These are phyloP conservation scores for Avicennia marina DNA, from an alignment of 257 asterid species.

Conservation along the genomic window DNA sequence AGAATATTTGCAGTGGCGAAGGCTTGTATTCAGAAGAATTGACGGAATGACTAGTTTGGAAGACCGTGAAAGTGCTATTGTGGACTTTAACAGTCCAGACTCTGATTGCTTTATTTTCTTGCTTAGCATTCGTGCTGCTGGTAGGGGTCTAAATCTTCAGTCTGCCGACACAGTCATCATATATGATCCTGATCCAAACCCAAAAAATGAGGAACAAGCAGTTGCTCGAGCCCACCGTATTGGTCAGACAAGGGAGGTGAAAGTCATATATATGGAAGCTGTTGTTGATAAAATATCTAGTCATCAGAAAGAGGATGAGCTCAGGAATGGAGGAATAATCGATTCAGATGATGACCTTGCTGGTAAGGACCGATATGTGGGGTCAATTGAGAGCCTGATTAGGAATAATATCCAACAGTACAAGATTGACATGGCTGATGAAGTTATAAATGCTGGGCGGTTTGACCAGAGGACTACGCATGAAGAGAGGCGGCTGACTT, in stretches of 20 bases:
- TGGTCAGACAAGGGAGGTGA: slow-evolving; percentile 98
- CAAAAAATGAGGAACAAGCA: slow-evolving; percentile 99
- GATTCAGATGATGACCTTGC: slow-evolving; percentile 97
- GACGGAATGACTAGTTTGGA: slow-evolving; percentile 98
- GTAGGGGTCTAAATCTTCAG: slow-evolving; percentile 98
- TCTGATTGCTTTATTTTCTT: slow-evolving; percentile 95
- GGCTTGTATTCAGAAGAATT: slow-evolving; percentile 89
- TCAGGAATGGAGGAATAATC: slow-evolving; percentile 61
- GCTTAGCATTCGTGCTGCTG: slow-evolving; percentile 99
- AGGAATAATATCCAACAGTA: slow-evolving; percentile 96
- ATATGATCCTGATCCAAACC: slow-evolving; percentile 99
- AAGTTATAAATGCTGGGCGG: slow-evolving; percentile 98
- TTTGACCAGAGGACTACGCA: slow-evolving; percentile 99
- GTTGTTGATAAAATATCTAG: slow-evolving; percentile 88
- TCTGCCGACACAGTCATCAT: slow-evolving; percentile 97
- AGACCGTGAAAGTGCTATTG: slow-evolving; percentile 97
- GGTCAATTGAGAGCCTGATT: slow-evolving; percentile 92
- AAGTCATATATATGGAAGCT: slow-evolving; percentile 96
- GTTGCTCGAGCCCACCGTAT: slow-evolving; percentile 99
- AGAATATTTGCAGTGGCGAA: slow-evolving; percentile 96
- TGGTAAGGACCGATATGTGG: slow-evolving; percentile 93
- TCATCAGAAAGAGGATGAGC: slow-evolving; percentile 95
- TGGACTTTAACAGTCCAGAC: slow-evolving; percentile 82
- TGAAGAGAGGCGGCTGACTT: slow-evolving; percentile 93
- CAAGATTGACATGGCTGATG: slow-evolving; percentile 99